Evolutionary conservation across 805 yeast species (phyloP).

Genomic region (Saturnispora sanitii): DNA sequence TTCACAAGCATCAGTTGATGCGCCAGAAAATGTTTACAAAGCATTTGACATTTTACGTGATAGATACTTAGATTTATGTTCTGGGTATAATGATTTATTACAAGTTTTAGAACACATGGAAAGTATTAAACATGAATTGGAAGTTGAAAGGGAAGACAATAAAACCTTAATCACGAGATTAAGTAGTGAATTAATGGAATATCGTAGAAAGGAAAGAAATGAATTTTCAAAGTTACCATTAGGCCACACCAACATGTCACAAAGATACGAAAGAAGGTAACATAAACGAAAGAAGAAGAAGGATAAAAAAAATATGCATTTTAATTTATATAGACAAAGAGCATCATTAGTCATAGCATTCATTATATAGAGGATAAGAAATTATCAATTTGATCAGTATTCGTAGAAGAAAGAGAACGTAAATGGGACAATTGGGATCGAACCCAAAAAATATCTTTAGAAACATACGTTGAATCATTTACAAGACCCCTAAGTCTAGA

Average conservation of each 20-base stretch:
- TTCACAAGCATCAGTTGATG: too few species aligned
- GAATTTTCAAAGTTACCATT: constrained; percentile 1
- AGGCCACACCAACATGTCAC: constrained; percentile 2
- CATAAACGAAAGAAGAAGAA: too few species aligned
- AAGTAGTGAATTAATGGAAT: constrained; percentile 15
- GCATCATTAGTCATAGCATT: not conserved
- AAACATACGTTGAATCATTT: not conserved
- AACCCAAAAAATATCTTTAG: not conserved
- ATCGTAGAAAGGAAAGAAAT: constrained; percentile 14
- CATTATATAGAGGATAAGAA: not conserved
- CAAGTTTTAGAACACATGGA: constrained; percentile 13
- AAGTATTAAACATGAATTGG: constrained; percentile 17
- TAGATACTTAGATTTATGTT: constrained; percentile 5
- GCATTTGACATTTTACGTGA: too few species aligned
- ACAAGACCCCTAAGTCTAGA: too few species aligned
- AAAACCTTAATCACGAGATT: constrained; percentile 20
- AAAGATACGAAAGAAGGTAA: too few species aligned
- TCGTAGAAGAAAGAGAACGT: not conserved
- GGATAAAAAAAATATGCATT: too few species aligned
- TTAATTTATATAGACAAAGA: not conserved
- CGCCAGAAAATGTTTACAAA: too few species aligned
- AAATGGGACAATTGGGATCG: too few species aligned
- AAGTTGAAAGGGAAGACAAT: constrained; percentile 19
- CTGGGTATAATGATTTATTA: constrained; percentile 4
- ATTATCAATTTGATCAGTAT: not conserved